Evolutionary conservation across 78 protist species (phyloP), one percentile per base, ranked within the genome.

Genomic region (Polysphondylium violaceum): DNA sequence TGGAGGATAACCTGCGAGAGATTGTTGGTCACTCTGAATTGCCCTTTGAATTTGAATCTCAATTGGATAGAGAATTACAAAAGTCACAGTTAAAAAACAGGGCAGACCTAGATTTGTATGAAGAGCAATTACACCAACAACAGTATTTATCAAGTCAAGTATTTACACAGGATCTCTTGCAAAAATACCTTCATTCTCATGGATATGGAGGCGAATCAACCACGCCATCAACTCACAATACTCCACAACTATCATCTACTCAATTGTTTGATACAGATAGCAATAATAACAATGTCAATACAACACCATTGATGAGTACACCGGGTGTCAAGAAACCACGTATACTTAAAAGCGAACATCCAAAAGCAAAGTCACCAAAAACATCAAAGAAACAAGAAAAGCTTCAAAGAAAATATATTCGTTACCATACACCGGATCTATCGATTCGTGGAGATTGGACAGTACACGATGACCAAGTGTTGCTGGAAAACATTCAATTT

Each of bases 361-460:
- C 61, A 50, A 55, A 65, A 12, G 14, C 64, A 11, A 81, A 81
- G 29, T 53, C 55, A 50, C 14, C 23, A 17, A 67, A 68, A 38
- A 41, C 60, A 40, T 58, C 89, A 35, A 81, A 55, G 27, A 67
- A 81, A 44, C 16, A 68, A n/a, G 71, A 81, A 41, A 81, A 81
- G 7, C 33, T 81, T 14, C 51, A 81, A n/a, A 50, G 55, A 16
- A 38, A 51, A 11, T 65, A 40, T 25, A 81, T 81, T 33, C 47
- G 31, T 7, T 81, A 81, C 40, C 76, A 81, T 33, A 21, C 44
- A 40, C 71, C 89, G 0, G 89, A 81, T 33, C 6, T 25, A 17
- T 14, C 8, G 8, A 3, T 81, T 3, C 89, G 89, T 56, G 89
- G 89, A 9, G 65, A 65, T 6, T 81, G 89, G 89, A 81, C 89